Evolutionary conservation across 2,329 filamentous ascomycete genomes (phyloP), one percentile per base, ranked within the genome.

Genomic region (Madurella mycetomatis): DNA sequence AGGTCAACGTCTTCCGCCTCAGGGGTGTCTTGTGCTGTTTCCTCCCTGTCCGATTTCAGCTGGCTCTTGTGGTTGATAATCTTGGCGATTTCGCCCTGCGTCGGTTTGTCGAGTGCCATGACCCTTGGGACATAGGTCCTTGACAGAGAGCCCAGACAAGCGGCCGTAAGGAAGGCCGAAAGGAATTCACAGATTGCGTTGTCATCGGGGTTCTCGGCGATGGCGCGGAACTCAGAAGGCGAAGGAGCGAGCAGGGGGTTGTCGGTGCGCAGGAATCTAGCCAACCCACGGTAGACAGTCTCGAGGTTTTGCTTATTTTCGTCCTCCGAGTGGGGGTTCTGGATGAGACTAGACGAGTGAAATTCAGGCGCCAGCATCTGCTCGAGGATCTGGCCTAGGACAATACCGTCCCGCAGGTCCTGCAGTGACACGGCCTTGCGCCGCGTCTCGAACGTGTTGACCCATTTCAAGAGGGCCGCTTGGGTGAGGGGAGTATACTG

Each of bases 261-360:
- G 50, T 79, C 70, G 47, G 76, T 73, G 49, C 79, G 77, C 52
- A 83, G 78, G 64, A 82, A 84, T 68, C 96, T 95, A 2, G 94
- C 91, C 2, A 99, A 77, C 11, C 82, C 75, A 69, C 97, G 97
- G 56, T 97, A 80, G 17, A 95, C 85, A 1, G 90, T 87, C 69
- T 99, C 96, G 3, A 95, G 90, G 66, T 99, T 94, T 47, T 94
- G 86, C 16, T 90, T 84, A 72, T 96, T 96, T 76, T 74, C 72
- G 54, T 79, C 66, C 64, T 76, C 75, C 56, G 72, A 68, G 46
- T 73, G 71, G 31, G 72, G 67, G 56, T 68, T 75, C 45, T 73
- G 70, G 53, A 81, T 76, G 52, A 85, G 76, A 56, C 81, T 74
- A 0, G 74, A 71, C 31, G 76, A 74, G 64, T 81, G 76, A 64